Evolutionary conservation across 306 rosid genomes (phyloP).

Genomic region (Clitoria ternatea): DNA sequence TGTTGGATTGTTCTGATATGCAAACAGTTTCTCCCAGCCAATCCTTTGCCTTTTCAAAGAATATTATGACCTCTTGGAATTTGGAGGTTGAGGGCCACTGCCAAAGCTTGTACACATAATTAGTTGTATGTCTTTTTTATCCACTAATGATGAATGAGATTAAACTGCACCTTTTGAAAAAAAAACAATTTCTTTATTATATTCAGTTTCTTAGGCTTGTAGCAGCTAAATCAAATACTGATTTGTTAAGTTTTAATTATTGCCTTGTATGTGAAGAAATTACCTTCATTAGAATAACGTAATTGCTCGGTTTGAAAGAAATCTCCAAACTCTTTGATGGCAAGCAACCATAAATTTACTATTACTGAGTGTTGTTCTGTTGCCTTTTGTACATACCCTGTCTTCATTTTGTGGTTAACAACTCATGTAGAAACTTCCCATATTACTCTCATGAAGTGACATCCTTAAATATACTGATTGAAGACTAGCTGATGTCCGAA

Average conservation of each 20-base stretch:
- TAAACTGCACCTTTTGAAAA: background rate
- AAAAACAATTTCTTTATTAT: background rate
- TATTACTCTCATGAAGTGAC: background rate
- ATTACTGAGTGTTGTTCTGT: background rate
- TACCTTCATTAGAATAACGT: background rate
- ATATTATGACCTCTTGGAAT: background rate
- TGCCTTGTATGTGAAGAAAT: slow-evolving; percentile 7
- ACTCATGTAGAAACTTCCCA: background rate
- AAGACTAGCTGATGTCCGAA: too few species aligned
- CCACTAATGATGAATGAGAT: background rate
- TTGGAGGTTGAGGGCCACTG: background rate
- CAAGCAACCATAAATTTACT: background rate
- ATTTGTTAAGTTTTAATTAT: background rate
- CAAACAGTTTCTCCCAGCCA: background rate
- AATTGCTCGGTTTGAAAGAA: background rate
- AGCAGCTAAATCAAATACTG: background rate
- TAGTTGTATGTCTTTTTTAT: background rate
- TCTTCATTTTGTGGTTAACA: background rate
- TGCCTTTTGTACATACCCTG: background rate
- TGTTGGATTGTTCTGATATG: too few species aligned
- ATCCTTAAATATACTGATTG: too few species aligned
- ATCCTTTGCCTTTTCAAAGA: background rate
- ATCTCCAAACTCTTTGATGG: background rate
- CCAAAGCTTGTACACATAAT: background rate
- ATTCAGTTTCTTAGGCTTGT: slow-evolving; percentile 9